Base-by-base conservation (phyloP, 768 basidiomycete genomes). In the Xerocomellus chrysenteron region DNA sequence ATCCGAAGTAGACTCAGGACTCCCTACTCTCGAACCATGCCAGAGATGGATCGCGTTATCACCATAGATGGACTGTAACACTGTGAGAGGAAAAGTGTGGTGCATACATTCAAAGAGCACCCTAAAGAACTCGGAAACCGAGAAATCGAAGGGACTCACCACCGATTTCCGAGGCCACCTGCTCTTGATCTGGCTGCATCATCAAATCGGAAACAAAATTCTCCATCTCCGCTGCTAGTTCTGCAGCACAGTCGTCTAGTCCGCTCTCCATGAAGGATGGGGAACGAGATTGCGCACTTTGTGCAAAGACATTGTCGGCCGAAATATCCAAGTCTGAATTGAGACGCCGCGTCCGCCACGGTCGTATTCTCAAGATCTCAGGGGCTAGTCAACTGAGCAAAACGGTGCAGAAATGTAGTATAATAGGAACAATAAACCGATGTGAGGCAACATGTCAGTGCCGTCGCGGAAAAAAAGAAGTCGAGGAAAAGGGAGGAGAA, bases 41-140 rank as follows among this genome's bases (percentile, higher is more conserved):
- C 86, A 91, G 33, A 84, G 69, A n/a, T 74, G 76, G 39, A 92
- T 75, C 14, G 85, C 77, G 41, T 81, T 74, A 10, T 87, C 83
- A 41, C 90, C 90, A 64, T 92, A 93, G 63, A 93, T 93, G 26
- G 89, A 89, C 67, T 84, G 86, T n/a, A 93, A 74, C 16, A 88
- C 91, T 72, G 45, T 16, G 65, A 58, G 43, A 32, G 46, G 44
- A 50, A 41, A 44, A 32, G 12, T 39, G 21, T 51, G 61, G 50
- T 28, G 44, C 44, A 56, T 50, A 51, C 37, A 50, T 21, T 51
- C 52, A 54, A 30, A 42, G 16, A 36, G 16, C 24, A 52, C 19
- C 50, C 13, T 26, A 17, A 11, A 19, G 40, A 28, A 7, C 19
- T 45, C 8, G 10, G 40, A 12, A 32, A 14, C 51, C 50, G 37